Conservation (phyloP, 495 filamentous ascomycete genomes). For the Clavariopsis aquatica region DNA sequence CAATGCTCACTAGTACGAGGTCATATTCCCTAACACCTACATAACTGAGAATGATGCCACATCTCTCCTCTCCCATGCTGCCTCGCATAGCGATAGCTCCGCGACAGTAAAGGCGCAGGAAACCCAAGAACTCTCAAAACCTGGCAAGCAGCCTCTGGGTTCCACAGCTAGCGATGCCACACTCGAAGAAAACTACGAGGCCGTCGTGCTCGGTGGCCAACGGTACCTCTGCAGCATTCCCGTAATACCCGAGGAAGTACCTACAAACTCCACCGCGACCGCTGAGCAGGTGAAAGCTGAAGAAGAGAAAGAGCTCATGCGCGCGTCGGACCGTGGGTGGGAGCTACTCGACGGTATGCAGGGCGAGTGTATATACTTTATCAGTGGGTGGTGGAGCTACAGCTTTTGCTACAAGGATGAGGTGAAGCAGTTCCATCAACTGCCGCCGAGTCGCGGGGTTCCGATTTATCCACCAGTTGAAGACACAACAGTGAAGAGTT, state of each 20-base stretch:
- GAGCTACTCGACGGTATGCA: slow-evolving; percentile 88
- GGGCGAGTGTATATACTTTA: slow-evolving; percentile 84
- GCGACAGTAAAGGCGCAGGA: slow-evolving; percentile 33
- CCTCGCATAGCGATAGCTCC: slow-evolving; percentile 27
- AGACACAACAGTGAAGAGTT: slow-evolving; percentile 76
- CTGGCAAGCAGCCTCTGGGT: slow-evolving; percentile 18
- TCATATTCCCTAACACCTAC: slow-evolving; percentile 73
- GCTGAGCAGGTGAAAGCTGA: slow-evolving; percentile 61
- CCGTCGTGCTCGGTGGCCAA: slow-evolving; percentile 67
- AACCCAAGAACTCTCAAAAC: slow-evolving; percentile 34
- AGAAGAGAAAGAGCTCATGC: slow-evolving; percentile 79
- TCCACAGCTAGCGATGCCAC: slow-evolving; percentile 27
- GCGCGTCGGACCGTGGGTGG: slow-evolving; percentile 81
- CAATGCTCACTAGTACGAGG: slow-evolving; percentile 64
- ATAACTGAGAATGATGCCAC: slow-evolving; percentile 71
- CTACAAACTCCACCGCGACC: slow-evolving; percentile 57
- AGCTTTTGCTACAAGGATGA: slow-evolving; percentile 88
- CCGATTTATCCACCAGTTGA: slow-evolving; percentile 70
- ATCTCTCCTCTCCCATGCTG: slow-evolving; percentile 40
- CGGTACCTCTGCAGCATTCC: slow-evolving; percentile 87
- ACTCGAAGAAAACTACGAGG: slow-evolving; percentile 63
- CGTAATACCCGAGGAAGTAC: slow-evolving; percentile 57
- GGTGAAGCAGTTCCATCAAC: slow-evolving; percentile 89
- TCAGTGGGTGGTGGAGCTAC: slow-evolving; percentile 96
- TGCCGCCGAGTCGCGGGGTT: slow-evolving; percentile 63